Evolutionary conservation across 2,329 filamentous ascomycete species (phyloP).

Genomic region (Periconia sp.): DNA sequence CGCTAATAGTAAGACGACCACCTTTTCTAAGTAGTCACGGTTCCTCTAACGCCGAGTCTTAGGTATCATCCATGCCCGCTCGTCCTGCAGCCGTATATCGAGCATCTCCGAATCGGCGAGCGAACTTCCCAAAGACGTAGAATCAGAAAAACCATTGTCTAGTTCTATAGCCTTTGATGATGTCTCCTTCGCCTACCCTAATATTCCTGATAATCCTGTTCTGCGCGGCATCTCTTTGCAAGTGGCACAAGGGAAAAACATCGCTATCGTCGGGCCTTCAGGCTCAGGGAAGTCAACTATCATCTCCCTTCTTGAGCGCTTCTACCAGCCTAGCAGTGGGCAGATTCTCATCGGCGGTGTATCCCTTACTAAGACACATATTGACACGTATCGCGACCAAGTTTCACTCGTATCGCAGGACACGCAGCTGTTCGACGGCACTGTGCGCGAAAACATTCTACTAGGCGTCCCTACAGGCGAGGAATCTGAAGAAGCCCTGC

Average conservation of each 20-base stretch:
- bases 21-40: too few relatives aligned
- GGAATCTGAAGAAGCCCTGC: conserved; percentile 45
- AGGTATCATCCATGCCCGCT: too few relatives aligned
- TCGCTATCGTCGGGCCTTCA: conserved; percentile 18
- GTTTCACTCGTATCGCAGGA: conserved; percentile 90
- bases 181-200: conserved; percentile 91
- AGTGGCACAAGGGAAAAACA: conserved; percentile 15
- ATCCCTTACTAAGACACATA: not conserved
- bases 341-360: conserved; percentile 7
- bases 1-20: too few relatives aligned
- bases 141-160: conserved; percentile 6
- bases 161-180: conserved; percentile 60
- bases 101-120: too few relatives aligned
- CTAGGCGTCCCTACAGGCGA: conserved; percentile 51
- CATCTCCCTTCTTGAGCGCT: conserved; percentile 60
- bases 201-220: conserved; percentile 82
- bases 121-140: too few relatives aligned
- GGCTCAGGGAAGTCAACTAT: conserved; percentile 73
- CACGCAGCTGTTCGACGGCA: conserved; percentile 88
- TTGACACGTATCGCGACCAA: conserved; percentile 80
- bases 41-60: too few relatives aligned
- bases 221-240: conserved; percentile 59
- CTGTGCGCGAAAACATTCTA: conserved; percentile 84
- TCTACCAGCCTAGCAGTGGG: conserved; percentile 12
- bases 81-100: too few relatives aligned